Percentiles rank a stretch among this genome's conserved stretches.
Evolutionary conservation across 2,329 filamentous ascomycete species (phyloP).

Genomic region (Claviceps sp.): DNA sequence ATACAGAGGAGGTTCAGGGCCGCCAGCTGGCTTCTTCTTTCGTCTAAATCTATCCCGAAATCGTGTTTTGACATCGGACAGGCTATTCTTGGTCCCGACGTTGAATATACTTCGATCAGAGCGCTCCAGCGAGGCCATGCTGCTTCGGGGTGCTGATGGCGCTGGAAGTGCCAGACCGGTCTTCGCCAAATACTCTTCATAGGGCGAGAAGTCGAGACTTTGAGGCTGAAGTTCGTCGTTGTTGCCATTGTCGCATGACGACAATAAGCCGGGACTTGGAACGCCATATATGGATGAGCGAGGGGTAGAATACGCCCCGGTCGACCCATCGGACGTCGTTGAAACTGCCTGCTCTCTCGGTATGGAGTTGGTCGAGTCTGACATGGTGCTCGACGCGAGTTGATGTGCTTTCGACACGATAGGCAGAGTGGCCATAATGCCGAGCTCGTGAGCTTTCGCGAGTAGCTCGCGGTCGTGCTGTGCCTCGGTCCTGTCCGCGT

Average conservation of each 20-base stretch:
- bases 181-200: conserved; percentile 37
- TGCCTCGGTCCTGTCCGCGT: conserved; percentile 22
- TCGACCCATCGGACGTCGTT: conserved; percentile 27
- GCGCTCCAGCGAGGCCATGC: conserved; percentile 15
- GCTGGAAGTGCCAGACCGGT: conserved; percentile 29
- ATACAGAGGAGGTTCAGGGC: conserved; percentile 21
- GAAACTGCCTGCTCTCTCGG: conserved; percentile 32
- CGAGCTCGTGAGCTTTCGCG: conserved; percentile 21
- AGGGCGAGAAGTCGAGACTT: conserved; percentile 33
- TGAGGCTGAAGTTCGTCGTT: conserved; percentile 18
- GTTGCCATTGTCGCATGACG: conserved; percentile 3
- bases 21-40: conserved; percentile 23
- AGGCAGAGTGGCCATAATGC: conserved; percentile 17
- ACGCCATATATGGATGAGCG: conserved; percentile 27
- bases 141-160: conserved; percentile 26
- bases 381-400: conserved; percentile 27
- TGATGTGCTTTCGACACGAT: conserved; percentile 18
- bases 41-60: conserved; percentile 29
- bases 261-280: conserved; percentile 7
- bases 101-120: conserved; percentile 29
- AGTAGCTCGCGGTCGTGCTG: conserved; percentile 25
- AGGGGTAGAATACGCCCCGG: conserved; percentile 27
- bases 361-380: conserved; percentile 25
- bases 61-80: conserved; percentile 31
- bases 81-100: conserved; percentile 29